These are phyloP conservation scores for Papiliotrema laurentii DNA, from an alignment of 1,284 basidiomycete genomes.

Conservation along the genomic window DNA sequence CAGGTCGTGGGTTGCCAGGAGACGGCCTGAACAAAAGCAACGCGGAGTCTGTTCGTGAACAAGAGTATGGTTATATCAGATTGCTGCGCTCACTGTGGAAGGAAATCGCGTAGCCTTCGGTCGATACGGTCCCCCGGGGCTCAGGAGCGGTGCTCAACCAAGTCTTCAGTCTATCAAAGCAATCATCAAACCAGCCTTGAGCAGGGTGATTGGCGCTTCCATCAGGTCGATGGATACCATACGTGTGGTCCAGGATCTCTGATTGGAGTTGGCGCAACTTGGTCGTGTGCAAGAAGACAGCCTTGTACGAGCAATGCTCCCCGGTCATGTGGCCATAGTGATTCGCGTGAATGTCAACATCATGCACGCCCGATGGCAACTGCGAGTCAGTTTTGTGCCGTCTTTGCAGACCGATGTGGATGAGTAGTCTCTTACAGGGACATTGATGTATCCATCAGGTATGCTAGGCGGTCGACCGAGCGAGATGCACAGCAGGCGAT, in stretches of 20 bases:
- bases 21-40: conserved; percentile 48
- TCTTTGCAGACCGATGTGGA: too few relatives aligned
- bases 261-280: conserved; percentile 48
- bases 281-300: conserved; percentile 45
- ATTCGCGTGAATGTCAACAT: conserved; percentile 41
- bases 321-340: conserved; percentile 34
- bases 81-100: conserved; percentile 48
- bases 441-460: conserved; percentile 48
- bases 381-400: conserved; percentile 12
- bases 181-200: conserved; percentile 47
- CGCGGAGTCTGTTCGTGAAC: conserved; percentile 39
- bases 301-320: conserved; percentile 46
- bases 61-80: neutral
- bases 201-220: conserved; percentile 21
- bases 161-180: conserved; percentile 44
- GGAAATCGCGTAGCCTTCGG: conserved; percentile 47
- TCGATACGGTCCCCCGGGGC: conserved; percentile 45
- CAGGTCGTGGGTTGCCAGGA: conserved; percentile 46
- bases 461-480: conserved; percentile 48
- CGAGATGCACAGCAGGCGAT: conserved; percentile 45
- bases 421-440: conserved; percentile 38
- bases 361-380: conserved; percentile 42
- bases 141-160: conserved; percentile 47
- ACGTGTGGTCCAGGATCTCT: conserved; percentile 45
- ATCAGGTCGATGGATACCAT: conserved; percentile 36